Evolutionary conservation across 1,284 basidiomycete genomes (phyloP), one percentile per base, ranked within the genome.

Genomic region (Apiotrichum montevideense): DNA sequence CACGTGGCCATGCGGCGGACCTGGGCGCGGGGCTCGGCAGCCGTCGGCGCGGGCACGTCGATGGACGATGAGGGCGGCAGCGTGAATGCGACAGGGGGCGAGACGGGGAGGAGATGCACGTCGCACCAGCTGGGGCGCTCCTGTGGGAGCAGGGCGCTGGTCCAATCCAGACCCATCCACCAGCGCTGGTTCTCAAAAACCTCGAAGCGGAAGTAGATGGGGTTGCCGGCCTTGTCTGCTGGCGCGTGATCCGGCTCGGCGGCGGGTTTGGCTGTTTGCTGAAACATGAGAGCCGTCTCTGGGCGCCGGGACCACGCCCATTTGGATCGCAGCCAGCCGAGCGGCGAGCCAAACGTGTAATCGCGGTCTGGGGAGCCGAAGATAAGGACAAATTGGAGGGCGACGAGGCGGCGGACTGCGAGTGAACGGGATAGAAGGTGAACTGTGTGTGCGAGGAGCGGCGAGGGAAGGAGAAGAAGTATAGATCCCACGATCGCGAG

Each of bases 141-240:
- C 43, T 85, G 84, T 0, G 93, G 93, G 4, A 97, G 81, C 6
- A 97, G 82, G 0, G 93, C 91, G 2, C 89, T 87, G 0, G 93
- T 95, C 90, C 90, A 97, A 76, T 97, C 80, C 13, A 81, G 66
- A 2, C 79, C 80, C 70, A 81, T 78, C 80, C 79, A 80, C 94
- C 93, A 97, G 4, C 93, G 83, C 78, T 97, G 93, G 73, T 96
- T 97, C 75, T 97, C 93, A 70, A 90, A 87, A 34, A 96, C 77
- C 40, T 87, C 89, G 71, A 93, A 93, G 43, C 88, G 80, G 78
- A 93, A 93, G 46, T 88, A 86, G 32, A 90, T 52, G 1, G 71
- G 71, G 44, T 60, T 59, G 48, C 62, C 66, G 5, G 59, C 61
- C 46, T 62, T 64, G 37, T 59, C 54, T 13, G 53, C 64, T n/a